These are phyloP conservation scores for Melaleuca quinquenervia DNA, from an alignment of 345 rosid genomes.

Conservation along the genomic window DNA sequence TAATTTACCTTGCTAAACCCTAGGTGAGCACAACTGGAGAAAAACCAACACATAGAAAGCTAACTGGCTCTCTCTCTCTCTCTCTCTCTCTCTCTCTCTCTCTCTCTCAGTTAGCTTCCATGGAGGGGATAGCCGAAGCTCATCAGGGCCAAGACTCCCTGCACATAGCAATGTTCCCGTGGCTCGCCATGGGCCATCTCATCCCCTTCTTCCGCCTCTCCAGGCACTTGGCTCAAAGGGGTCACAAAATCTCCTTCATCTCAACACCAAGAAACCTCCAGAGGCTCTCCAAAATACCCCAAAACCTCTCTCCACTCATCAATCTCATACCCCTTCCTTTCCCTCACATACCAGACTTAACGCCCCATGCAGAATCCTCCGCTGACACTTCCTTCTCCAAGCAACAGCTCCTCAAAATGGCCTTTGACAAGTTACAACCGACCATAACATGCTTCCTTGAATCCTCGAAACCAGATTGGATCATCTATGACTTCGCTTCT, in stretches of 20 bases:
- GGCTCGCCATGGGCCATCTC: slow-evolving; percentile 10
- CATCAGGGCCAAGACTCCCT: neutral
- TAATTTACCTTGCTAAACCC: neutral
- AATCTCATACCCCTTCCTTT: neutral
- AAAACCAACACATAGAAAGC: neutral
- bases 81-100: neutral
- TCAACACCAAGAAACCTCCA: slow-evolving; percentile 7
- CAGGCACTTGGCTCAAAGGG: neutral
- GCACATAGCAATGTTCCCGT: slow-evolving; percentile 7
- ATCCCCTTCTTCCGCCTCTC: slow-evolving; percentile 4
- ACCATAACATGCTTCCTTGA: slow-evolving; percentile 1
- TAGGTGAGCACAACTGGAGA: neutral
- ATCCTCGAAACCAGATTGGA: slow-evolving; percentile 12
- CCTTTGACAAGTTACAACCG: neutral
- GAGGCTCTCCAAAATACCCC: neutral
- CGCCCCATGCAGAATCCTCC: slow-evolving; percentile 7
- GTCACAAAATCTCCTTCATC: slow-evolving; percentile 5
- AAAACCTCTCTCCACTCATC: slow-evolving; percentile 1
- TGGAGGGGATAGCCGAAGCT: neutral
- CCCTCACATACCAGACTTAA: neutral
- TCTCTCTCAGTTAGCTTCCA: neutral
- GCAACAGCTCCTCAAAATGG: neutral
- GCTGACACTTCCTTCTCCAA: neutral
- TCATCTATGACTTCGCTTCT: slow-evolving; percentile 17
- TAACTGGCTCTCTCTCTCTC: neutral